Base-by-base conservation (phyloP, 2,329 filamentous ascomycete genomes). In the Penicillium sclerotigenum region DNA sequence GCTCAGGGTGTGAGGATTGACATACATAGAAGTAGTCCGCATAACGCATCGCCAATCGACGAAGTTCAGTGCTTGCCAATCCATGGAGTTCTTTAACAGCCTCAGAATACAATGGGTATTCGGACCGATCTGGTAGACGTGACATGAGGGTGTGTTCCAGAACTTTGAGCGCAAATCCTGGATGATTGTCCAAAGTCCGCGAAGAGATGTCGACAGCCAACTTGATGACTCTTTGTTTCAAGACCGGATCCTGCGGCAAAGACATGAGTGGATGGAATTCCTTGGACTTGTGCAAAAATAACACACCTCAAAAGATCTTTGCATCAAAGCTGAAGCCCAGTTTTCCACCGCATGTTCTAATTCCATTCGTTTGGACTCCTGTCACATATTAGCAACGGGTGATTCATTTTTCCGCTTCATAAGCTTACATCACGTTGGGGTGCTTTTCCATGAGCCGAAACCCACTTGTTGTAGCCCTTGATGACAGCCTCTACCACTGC, bases 71-170 rank as follows among this genome's bases (percentile, higher is more conserved):
- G 73, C 91, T 91, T 65, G 90, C 89, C 67, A 95, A 85, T 4
- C 83, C 84, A 70, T 97, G 91, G 16, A 99, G 81, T 56, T 95
- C 90, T 68, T 92, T 94, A 34, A 97, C 89, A 1, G 92, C 87
- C 61, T 97, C 94, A 14, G 89, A 91, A 72, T 92, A 96, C 3
- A 85, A 79, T 38, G 83, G 81, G 65, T 88, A 84, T 42, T 88
- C 84, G 2, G 88, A 86, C 53, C 89, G 83, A 41, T 90, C 84
- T 4, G 83, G 79, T n/a, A 90, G 85, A 75, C 88, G 88, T 33
- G 90, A 91, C 68, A 93, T 86, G 36, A 99, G 81, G 59, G 97
- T 91, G 71, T 97, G 90, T 70, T 97, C 91, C 4, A 97, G 81
- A 22, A 96, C 90, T 69, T 89, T 91, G 20, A 97, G 81, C 73